Conservation (phyloP, 192 early-diverging fungal genomes). For the Pilobolus umbonatus region DNA sequence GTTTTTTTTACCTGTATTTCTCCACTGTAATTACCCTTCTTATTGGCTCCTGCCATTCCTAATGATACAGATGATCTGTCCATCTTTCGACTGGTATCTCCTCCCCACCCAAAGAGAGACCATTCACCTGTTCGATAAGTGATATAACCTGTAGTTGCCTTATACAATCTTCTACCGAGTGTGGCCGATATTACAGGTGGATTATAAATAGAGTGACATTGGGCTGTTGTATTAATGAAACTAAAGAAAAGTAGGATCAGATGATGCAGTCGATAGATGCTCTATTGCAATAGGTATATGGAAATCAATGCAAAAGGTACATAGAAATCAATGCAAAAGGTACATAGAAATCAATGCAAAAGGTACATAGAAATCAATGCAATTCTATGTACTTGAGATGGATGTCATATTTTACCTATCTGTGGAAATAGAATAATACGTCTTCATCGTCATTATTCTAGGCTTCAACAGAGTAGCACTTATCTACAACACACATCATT, state of each 20-base stretch:
- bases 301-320: not conserved
- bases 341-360: not conserved
- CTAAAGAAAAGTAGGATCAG: slow-evolving; percentile 24
- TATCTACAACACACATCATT: slow-evolving; percentile 5
- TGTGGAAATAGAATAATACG: slow-evolving; percentile 25
- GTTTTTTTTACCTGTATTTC: slow-evolving; percentile 42
- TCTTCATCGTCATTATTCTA: slow-evolving; percentile 27
- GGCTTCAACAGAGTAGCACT: slow-evolving; percentile 27
- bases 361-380: not conserved
- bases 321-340: not conserved
- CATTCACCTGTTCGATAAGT: slow-evolving; percentile 76
- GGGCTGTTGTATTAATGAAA: slow-evolving; percentile 61
- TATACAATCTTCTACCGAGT: slow-evolving; percentile 59
- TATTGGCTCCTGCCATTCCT: slow-evolving; percentile 40
- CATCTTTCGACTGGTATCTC: slow-evolving; percentile 7
- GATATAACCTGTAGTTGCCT: slow-evolving; percentile 63
- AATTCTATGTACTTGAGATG: no score
- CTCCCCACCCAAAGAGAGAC: slow-evolving; percentile 62
- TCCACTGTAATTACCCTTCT: slow-evolving; percentile 38
- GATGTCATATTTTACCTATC: slow-evolving; percentile 6
- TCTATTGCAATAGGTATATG: no score
- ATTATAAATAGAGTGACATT: slow-evolving; percentile 44
- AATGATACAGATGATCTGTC: slow-evolving; percentile 48
- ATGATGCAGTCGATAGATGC: no score
- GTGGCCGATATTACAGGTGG: slow-evolving; percentile 67